Conservation (phyloP, 169 alveolate species). For the Theileria sp. region DNA sequence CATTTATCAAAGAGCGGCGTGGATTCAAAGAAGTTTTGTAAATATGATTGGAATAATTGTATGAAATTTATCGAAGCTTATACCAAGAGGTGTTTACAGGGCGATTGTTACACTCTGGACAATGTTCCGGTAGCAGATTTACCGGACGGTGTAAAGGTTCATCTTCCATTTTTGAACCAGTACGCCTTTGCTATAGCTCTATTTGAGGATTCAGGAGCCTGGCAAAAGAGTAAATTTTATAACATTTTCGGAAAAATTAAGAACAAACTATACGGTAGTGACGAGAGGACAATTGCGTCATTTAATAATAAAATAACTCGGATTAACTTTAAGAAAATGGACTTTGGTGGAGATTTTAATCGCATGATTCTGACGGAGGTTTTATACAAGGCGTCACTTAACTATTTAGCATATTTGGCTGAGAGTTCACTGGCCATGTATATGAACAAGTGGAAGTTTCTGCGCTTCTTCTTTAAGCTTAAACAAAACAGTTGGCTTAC, state of each 20-base stretch:
- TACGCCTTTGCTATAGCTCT: conserved; percentile 29
- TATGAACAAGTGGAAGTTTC: background rate
- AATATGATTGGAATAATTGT: conserved; percentile 9
- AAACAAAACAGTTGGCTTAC: background rate
- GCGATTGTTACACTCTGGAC: conserved; percentile 44
- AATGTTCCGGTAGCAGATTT: background rate
- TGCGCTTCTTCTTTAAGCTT: conserved; percentile 1
- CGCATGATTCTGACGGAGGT: conserved; percentile 2
- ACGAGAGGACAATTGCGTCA: background rate
- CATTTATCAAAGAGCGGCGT: background rate
- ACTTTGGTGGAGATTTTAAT: background rate
- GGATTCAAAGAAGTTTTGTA: conserved; percentile 3
- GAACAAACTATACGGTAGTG: background rate
- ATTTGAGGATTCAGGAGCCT: conserved; percentile 8
- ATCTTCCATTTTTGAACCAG: conserved; percentile 37
- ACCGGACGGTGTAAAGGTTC: background rate
- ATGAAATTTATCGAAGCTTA: background rate
- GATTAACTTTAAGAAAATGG: background rate
- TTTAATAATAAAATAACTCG: background rate
- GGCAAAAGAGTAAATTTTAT: background rate
- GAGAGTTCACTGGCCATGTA: background rate
- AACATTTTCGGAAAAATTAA: background rate
- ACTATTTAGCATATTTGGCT: background rate
- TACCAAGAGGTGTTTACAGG: conserved; percentile 17
- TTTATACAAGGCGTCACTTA: background rate